Percentiles rank a stretch among this genome's conserved stretches.
Evolutionary conservation across 306 rosid species (phyloP).

Genomic region (Senna siamea): DNA sequence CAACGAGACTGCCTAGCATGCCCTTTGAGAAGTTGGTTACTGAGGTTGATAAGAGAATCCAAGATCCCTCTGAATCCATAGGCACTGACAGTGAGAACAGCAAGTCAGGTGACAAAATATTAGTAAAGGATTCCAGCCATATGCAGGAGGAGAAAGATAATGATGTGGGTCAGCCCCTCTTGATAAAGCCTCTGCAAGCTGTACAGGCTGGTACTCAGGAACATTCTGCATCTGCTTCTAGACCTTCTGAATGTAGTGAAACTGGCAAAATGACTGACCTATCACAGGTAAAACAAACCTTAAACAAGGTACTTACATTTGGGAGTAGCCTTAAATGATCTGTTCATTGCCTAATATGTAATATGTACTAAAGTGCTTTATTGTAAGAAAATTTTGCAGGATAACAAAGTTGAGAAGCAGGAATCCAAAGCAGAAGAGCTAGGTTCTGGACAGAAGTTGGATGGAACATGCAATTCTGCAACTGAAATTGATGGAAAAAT

Average conservation of each 20-base stretch:
- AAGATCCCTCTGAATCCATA: constrained; percentile 45
- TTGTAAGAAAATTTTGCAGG: constrained; percentile 67
- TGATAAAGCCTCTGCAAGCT: constrained; percentile 68
- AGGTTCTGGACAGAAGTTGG: constrained; percentile 45
- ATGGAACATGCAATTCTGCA: constrained; percentile 40
- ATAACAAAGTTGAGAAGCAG: constrained; percentile 51
- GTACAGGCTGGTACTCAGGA: constrained; percentile 46
- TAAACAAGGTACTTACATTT: neutral
- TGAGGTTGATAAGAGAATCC: constrained; percentile 59
- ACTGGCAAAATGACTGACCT: constrained; percentile 68
- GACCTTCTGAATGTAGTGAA: constrained; percentile 46
- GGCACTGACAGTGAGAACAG: constrained; percentile 45
- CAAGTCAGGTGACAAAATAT: constrained; percentile 40
- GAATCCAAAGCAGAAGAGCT: constrained; percentile 41
- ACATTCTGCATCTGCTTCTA: constrained; percentile 40
- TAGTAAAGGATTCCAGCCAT: constrained; percentile 37
- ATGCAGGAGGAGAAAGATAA: constrained; percentile 44
- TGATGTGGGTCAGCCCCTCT: constrained; percentile 51
- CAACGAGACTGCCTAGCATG: constrained; percentile 40
- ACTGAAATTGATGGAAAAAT: constrained; percentile 32
- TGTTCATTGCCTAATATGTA: constrained; percentile 14
- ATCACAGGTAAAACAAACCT: constrained; percentile 68
- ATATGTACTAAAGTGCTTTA: constrained; percentile 31
- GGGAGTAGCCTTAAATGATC: neutral
- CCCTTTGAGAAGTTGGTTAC: constrained; percentile 54